Conservation (phyloP, 2,329 filamentous ascomycete species). For the Arthrobotrys musiformis region DNA sequence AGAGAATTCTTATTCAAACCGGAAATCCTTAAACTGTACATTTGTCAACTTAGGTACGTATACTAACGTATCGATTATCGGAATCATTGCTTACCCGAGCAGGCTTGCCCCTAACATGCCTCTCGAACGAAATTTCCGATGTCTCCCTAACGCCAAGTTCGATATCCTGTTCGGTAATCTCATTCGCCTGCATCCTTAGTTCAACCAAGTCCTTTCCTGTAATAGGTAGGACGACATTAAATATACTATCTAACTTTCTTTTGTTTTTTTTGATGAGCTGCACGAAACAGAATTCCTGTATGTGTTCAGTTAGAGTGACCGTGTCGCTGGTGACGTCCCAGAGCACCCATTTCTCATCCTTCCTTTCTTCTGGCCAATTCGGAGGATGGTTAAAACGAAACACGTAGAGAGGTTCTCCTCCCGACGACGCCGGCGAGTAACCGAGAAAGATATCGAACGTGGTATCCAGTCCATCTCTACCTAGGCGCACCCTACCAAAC, state of each 20-base stretch:
- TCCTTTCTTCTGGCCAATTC: background rate
- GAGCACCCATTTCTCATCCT: constrained; percentile 25
- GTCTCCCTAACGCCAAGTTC: constrained; percentile 16
- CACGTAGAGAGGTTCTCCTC: constrained; percentile 11
- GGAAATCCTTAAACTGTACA: constrained; percentile 23
- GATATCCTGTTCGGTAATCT: constrained; percentile 15
- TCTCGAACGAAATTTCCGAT: constrained; percentile 30
- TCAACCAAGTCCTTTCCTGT: constrained; percentile 1
- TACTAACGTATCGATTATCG: background rate
- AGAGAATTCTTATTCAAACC: background rate
- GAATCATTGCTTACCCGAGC: constrained; percentile 5
- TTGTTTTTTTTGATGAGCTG: constrained; percentile 9
- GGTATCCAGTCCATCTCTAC: constrained; percentile 18
- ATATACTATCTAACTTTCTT: background rate
- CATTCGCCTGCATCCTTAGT: constrained; percentile 21
- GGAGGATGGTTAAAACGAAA: constrained; percentile 19
- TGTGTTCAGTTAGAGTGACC: constrained; percentile 14
- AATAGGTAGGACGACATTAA: background rate
- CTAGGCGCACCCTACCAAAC: constrained; percentile 25
- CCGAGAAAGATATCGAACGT: constrained; percentile 28
- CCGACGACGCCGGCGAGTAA: constrained; percentile 15
- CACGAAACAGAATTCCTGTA: constrained; percentile 28
- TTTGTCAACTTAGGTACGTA: background rate
- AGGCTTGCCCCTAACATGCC: background rate
- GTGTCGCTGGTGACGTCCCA: constrained; percentile 11